Percentiles rank a stretch among this genome's conserved stretches.
Conservation (phyloP, 768 basidiomycete genomes). For the Macrolepiota albuminosa region DNA sequence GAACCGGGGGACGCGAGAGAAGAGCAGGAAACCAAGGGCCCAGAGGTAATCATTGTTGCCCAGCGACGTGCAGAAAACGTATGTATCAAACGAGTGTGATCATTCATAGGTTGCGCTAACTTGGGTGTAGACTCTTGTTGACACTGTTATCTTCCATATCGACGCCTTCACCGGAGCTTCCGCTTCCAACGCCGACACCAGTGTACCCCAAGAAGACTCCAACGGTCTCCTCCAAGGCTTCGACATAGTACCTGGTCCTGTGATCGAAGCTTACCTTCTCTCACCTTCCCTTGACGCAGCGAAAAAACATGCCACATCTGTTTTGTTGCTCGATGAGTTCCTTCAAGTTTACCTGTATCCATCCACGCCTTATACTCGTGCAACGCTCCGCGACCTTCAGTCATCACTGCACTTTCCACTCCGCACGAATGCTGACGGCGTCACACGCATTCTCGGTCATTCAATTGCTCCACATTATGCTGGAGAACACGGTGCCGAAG, state of each 20-base stretch:
- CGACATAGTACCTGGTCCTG: conserved; percentile 55
- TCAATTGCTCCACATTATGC: conserved; percentile 32
- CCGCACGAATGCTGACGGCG: conserved; percentile 35
- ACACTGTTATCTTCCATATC: conserved; percentile 74
- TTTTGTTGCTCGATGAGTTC: conserved; percentile 71
- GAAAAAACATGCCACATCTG: conserved; percentile 38
- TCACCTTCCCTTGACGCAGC: conserved; percentile 19
- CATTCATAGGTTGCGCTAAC: conserved; percentile 4
- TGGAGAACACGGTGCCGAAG: conserved; percentile 26
- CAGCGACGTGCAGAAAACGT: conserved; percentile 64
- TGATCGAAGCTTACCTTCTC: conserved; percentile 51
- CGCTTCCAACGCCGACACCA: conserved; percentile 6
- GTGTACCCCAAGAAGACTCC: conserved; percentile 23
- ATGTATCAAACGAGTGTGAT: conserved; percentile 18
- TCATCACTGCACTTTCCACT: conserved; percentile 54
- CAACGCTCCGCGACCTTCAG: conserved; percentile 38
- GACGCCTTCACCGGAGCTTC: conserved; percentile 80
- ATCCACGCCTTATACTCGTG: conserved; percentile 40
- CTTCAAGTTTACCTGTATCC: conserved; percentile 74
- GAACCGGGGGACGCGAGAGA: conserved; percentile 39
- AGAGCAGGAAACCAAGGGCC: conserved; percentile 24
- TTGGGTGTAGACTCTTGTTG: conserved; percentile 45
- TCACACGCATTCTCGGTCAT: conserved; percentile 27
- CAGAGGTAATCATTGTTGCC: conserved; percentile 59
- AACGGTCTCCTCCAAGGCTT: conserved; percentile 48